Evolutionary conservation across 768 basidiomycete species (phyloP).

Genomic region (Trametes cinnabarina): DNA sequence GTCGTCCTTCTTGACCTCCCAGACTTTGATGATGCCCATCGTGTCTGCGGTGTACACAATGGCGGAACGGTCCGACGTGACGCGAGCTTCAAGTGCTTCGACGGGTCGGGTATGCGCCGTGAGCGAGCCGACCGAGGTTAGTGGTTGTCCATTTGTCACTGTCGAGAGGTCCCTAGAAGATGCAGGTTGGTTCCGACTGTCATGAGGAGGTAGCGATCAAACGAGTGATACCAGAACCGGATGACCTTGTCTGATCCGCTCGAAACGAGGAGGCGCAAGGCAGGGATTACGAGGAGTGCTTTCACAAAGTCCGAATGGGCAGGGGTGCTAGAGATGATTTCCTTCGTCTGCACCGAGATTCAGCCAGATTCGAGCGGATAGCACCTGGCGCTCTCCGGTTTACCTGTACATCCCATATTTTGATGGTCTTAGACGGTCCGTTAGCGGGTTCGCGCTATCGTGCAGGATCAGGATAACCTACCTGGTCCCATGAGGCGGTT

Average conservation of each 20-base stretch:
- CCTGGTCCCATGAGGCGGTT: slow-evolving; percentile 95
- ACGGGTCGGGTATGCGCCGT: slow-evolving; percentile 88
- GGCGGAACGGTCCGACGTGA: slow-evolving; percentile 43
- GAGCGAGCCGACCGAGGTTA: slow-evolving; percentile 62
- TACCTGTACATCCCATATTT: slow-evolving; percentile 81
- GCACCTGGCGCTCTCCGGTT: slow-evolving; percentile 15
- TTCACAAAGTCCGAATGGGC: slow-evolving; percentile 94
- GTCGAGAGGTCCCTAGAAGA: slow-evolving; percentile 62
- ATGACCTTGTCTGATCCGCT: slow-evolving; percentile 89
- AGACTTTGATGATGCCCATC: slow-evolving; percentile 85
- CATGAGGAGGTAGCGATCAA: too few relatives aligned
- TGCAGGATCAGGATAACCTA: slow-evolving; percentile 19
- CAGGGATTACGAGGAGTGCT: slow-evolving; percentile 67
- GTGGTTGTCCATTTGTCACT: slow-evolving; percentile 37
- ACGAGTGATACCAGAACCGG: slow-evolving; percentile 82
- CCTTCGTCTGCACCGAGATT: slow-evolving; percentile 53
- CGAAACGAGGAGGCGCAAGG: slow-evolving; percentile 68
- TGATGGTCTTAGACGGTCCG: slow-evolving; percentile 65
- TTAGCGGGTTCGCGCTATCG: slow-evolving; percentile 12
- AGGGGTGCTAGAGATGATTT: slow-evolving; percentile 63
- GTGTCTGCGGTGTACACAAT: slow-evolving; percentile 85
- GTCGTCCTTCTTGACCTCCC: slow-evolving; percentile 59
- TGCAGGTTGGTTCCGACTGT: too few relatives aligned
- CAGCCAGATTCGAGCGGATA: not conserved
- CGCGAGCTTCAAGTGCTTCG: slow-evolving; percentile 65